Evolutionary conservation across 176 grass and related monocot species (phyloP), one percentile per base, ranked within the genome.

Genomic region (Musa troglodytarum): DNA sequence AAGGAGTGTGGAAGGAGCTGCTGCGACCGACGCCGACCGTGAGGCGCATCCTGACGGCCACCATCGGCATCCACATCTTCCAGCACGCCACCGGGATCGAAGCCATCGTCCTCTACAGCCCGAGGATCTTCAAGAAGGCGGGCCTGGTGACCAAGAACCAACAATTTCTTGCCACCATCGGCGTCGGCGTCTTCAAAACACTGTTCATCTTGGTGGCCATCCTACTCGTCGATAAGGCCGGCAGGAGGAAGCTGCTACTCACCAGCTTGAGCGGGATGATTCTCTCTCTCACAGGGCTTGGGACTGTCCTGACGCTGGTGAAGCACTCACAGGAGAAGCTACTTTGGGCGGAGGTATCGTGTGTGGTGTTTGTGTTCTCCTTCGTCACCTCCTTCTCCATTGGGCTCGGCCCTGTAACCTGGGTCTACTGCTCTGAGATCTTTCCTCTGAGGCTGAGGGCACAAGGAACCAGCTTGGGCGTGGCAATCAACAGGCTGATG

Each of bases 1-100:
- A 68, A 14, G 65, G 65, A 3, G 65, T 68, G 14, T 68, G 65
- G 65, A 68, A 68, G 65, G 65, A 68, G 26, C 28, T 68, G 26
- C 6, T 68, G 11, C 65, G 26, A 14, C 65, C 65, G 23, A 68
- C 65, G 11, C 65, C 65, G 15, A 24, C 65, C 2, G 65, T 68
- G 12, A 26, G 22, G 10, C 65, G 28, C 26, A 68, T 68, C 28
- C 34, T 68, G 65, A 14, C 34, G 1, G 26, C 65, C 15, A 25
- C 65, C 11, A 68, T 68, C 28, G 65, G 65, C 65, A 26, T 68
- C 7, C 65, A 68, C 15, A 29, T 68, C 65, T 68, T 68, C 14
- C 23, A 68, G 65, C 65, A 68, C 15, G 65, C 65, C 25, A 29
- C 65, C 13, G 65, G 65, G 22, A 49, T 68, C 25, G 65, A 68